phyloP scores from a whole-genome alignment of 2,329 filamentous ascomycete genomes.

The Phialophora expanda region DNA sequence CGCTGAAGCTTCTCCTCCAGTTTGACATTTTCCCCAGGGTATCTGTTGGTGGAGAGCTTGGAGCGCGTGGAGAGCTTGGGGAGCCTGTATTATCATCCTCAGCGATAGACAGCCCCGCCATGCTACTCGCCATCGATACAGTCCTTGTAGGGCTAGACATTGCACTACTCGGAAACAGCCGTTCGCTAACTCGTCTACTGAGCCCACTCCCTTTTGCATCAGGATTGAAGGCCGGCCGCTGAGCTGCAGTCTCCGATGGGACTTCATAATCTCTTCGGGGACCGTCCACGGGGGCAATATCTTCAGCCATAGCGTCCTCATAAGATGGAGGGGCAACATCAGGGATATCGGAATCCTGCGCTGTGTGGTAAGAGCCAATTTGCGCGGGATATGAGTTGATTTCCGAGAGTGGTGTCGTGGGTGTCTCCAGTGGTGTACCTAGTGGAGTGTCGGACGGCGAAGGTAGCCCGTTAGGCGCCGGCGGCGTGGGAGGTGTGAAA shows the following conservation, averaged over 20 bases:
- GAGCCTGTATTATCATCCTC: conserved; percentile 21
- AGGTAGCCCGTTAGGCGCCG: conserved; percentile 10
- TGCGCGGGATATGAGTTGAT: conserved; percentile 27
- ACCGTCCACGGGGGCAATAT: conserved; percentile 74
- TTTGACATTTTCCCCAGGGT: background rate
- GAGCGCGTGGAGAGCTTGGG: conserved; percentile 4
- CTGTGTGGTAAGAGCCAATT: conserved; percentile 17
- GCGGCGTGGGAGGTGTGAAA: conserved; percentile 17
- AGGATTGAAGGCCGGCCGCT: conserved; percentile 33
- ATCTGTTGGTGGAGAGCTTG: conserved; percentile 9
- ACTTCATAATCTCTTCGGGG: conserved; percentile 61
- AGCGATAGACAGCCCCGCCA: conserved; percentile 15
- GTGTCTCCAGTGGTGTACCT: conserved; percentile 18
- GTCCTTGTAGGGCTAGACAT: conserved; percentile 23
- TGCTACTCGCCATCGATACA: conserved; percentile 19
- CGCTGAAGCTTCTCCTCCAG: conserved; percentile 19
- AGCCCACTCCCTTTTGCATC: conserved; percentile 36
- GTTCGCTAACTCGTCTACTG: conserved; percentile 36
- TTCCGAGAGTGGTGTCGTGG: conserved; percentile 23
- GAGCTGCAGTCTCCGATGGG: conserved; percentile 12
- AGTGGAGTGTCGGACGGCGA: conserved; percentile 16
- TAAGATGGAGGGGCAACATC: conserved; percentile 93
- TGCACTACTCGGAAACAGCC: conserved; percentile 35
- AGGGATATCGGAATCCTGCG: conserved; percentile 28
- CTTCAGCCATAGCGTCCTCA: conserved; percentile 86